phyloP scores from a whole-genome alignment of 345 rosid species.

The Populus euphratica region DNA sequence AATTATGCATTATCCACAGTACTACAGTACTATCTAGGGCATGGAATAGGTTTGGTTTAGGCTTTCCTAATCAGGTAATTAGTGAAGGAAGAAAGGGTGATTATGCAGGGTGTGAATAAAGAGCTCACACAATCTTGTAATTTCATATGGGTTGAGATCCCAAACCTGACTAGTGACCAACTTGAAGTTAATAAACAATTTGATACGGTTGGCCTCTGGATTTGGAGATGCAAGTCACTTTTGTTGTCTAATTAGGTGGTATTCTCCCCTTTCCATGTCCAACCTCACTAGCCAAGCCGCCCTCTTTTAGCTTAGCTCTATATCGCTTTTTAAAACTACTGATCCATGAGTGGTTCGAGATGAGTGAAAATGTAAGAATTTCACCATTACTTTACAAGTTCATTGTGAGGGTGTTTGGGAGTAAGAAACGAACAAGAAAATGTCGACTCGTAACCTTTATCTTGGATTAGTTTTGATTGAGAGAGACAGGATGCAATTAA shows the following conservation, averaged over 20 bases:
- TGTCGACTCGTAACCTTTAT: neutral
- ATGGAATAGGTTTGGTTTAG: conserved; percentile 10
- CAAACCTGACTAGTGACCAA: conserved; percentile 30
- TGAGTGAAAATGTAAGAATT: neutral
- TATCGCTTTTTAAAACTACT: conserved; percentile 1
- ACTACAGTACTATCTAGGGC: neutral
- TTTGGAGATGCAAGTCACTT: conserved; percentile 34
- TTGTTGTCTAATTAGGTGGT: conserved; percentile 51
- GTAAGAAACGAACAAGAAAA: no score
- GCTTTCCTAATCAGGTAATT: conserved; percentile 35
- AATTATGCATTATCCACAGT: neutral
- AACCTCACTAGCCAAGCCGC: conserved; percentile 21
- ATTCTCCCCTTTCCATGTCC: conserved; percentile 14
- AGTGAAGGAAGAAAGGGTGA: conserved; percentile 16
- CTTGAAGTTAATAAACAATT: conserved; percentile 36
- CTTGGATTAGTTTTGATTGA: neutral
- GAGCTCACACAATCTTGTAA: neutral
- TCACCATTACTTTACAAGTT: no score
- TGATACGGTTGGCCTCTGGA: conserved; percentile 40
- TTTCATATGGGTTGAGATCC: conserved; percentile 36
- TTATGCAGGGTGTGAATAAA: neutral
- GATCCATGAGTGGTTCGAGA: conserved; percentile 55
- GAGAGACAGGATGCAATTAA: neutral
- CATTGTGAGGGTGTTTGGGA: no score
- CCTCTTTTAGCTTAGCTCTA: conserved; percentile 2